Evolutionary conservation across 2,329 filamentous ascomycete species (phyloP), one percentile per base, ranked within the genome.

Genomic region (Stagonosporopsis rhizophila): DNA sequence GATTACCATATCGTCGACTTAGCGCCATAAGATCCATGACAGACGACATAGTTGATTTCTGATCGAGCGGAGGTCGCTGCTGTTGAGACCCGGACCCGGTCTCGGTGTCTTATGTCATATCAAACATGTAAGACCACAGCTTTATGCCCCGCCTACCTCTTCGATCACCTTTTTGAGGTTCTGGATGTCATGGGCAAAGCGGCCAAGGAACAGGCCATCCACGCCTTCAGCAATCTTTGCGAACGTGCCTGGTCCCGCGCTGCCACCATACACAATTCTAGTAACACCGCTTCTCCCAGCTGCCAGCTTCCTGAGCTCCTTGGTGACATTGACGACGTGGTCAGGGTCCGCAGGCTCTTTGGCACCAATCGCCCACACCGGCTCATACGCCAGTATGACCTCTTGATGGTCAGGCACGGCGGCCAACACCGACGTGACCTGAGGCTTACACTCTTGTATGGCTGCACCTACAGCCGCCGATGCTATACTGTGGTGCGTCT

Each of bases 311-410:
- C 88, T 82, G 44, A 93, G 81, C 17, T 85, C 85, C 65, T 82
- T 82, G 15, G 89, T 87, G 2, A 95, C 90, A 34, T 81, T 83
- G 4, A 88, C 83, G 0, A 96, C 89, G 70, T 96, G 88, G 59
- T 88, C 87, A 17, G 87, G 84, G 7, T 83, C 83, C 0, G 91
- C 91, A 2, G 91, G 91, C 67, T 88, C 80, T 1, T 83, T 79
- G 9, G 90, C 87, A 0, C 91, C 91, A 74, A 95, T 96, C 0
- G 91, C 91, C 91, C 91, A 96, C 1, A 95, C 90, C 7, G 91
- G 91, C 79, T 96, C 91, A 70, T 96, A 96, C 0, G 91, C 91
- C 54, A 96, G 82, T 6, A 94, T 84, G 5, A 95, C 83, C 44
- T 92, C 88, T 0, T 86, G 84, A 15, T 85, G 80, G 11, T 80